Conservation (phyloP, 106 monocot genomes). For the Hemerocallis citrina region DNA sequence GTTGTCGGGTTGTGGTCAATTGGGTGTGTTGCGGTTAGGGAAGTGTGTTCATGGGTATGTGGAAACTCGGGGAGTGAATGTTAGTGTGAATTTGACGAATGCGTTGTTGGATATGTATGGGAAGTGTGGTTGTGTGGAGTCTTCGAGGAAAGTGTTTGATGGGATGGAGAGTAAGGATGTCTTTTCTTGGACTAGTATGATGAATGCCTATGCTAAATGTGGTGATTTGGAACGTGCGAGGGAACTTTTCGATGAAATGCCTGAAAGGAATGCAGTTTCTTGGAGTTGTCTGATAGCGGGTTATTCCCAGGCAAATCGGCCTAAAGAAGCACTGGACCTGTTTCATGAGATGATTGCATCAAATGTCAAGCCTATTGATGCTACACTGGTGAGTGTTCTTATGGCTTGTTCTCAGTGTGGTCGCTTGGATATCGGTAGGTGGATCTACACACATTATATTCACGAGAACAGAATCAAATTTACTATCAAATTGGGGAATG, state of each 20-base stretch:
- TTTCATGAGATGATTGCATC: conserved; percentile 43
- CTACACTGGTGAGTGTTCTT: conserved; percentile 56
- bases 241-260: conserved; percentile 46
- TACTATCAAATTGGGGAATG: conserved; percentile 43
- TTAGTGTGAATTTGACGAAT: conserved; percentile 36
- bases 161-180: conserved; percentile 40
- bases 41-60: conserved; percentile 31
- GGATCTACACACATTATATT: conserved; percentile 40
- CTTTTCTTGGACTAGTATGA: conserved; percentile 66
- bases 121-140: conserved; percentile 45
- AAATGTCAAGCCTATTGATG: conserved; percentile 43
- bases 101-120: conserved; percentile 69
- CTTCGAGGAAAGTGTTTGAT: conserved; percentile 49
- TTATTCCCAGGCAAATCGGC: conserved; percentile 37
- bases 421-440: conserved; percentile 42
- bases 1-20: conserved; percentile 46
- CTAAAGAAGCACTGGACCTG: conserved; percentile 34
- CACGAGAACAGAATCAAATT: conserved; percentile 17
- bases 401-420: conserved; percentile 55
- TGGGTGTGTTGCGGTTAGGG: conserved; percentile 27
- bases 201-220: conserved; percentile 48
- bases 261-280: conserved; percentile 46
- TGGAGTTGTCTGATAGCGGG: conserved; percentile 72
- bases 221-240: conserved; percentile 32
- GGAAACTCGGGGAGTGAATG: conserved; percentile 7